These are phyloP conservation scores for Bipolaris gigantea DNA, from an alignment of 2,329 filamentous ascomycete genomes.

Conservation along the genomic window DNA sequence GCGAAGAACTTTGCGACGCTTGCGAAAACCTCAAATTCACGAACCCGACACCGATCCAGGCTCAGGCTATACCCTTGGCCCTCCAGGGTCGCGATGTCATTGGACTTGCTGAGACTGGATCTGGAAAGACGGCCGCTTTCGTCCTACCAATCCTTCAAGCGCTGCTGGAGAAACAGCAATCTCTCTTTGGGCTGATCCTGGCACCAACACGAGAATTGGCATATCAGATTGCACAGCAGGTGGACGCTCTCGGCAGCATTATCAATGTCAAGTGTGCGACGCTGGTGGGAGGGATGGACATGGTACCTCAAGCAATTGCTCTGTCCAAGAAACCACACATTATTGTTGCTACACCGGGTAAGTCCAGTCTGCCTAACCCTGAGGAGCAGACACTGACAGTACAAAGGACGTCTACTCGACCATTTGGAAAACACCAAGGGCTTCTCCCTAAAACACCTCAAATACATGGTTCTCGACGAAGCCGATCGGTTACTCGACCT, in stretches of 20 bases:
- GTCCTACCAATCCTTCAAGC: slow-evolving; percentile 88
- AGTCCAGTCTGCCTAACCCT: neutral
- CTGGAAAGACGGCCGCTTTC: slow-evolving; percentile 94
- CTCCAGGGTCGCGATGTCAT: slow-evolving; percentile 84
- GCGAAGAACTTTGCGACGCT: slow-evolving; percentile 85
- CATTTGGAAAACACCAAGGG: slow-evolving; percentile 97
- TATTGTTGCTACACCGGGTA: slow-evolving; percentile 79
- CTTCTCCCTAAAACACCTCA: slow-evolving; percentile 78
- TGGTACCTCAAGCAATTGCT: slow-evolving; percentile 88
- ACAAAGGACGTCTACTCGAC: slow-evolving; percentile 73
- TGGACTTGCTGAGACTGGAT: slow-evolving; percentile 91
- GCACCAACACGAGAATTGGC: slow-evolving; percentile 93
- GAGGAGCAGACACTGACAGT: neutral
- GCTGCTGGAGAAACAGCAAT: slow-evolving; percentile 82
- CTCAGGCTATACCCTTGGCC: slow-evolving; percentile 78
- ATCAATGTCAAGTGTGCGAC: slow-evolving; percentile 87
- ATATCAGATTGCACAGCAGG: slow-evolving; percentile 83
- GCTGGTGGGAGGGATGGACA: slow-evolving; percentile 92
- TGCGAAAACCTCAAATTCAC: slow-evolving; percentile 83
- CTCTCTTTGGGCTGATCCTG: slow-evolving; percentile 84
- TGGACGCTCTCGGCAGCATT: slow-evolving; percentile 82
- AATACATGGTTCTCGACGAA: slow-evolving; percentile 94
- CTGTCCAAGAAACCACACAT: slow-evolving; percentile 96
- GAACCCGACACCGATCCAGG: slow-evolving; percentile 84
- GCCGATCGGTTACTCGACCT: slow-evolving; percentile 90